These are phyloP conservation scores for Penicillium coffeae DNA, from an alignment of 495 filamentous ascomycete species.

Conservation along the genomic window DNA sequence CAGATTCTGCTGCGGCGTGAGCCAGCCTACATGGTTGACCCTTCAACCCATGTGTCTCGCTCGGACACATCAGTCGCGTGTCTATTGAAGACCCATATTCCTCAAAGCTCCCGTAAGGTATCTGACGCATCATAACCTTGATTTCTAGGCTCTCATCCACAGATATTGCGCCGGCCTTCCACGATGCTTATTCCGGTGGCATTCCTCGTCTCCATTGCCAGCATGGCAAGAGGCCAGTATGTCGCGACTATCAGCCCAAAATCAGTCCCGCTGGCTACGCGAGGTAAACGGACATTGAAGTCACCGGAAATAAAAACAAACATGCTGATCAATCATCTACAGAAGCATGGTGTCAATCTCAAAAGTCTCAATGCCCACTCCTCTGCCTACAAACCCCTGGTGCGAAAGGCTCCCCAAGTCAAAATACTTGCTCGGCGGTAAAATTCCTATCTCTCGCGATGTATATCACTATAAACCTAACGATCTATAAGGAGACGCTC, in stretches of 20 bases:
- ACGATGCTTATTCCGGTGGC: conserved; percentile 19
- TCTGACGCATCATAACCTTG: too few relatives aligned
- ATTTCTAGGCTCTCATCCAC: too few relatives aligned
- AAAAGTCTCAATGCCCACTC: conserved; percentile 66
- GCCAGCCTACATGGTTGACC: too few relatives aligned
- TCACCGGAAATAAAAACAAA: not conserved
- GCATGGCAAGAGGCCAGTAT: conserved; percentile 39
- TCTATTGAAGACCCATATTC: too few relatives aligned
- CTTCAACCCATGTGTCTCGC: too few relatives aligned
- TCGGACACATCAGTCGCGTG: too few relatives aligned
- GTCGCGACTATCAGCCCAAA: conserved; percentile 52
- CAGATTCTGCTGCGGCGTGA: too few relatives aligned
- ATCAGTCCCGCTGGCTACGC: conserved; percentile 47
- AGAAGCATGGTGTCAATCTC: conserved; percentile 68
- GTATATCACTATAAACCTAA: not conserved
- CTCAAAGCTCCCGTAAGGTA: too few relatives aligned
- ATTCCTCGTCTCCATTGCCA: conserved; percentile 25
- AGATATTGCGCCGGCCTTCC: too few relatives aligned
- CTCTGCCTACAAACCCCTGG: conserved; percentile 70
- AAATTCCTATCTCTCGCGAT: conserved; percentile 19
- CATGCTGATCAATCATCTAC: conserved; percentile 1
- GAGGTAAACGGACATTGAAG: conserved; percentile 29
- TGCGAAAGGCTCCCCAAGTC: conserved; percentile 32
- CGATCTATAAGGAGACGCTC: conserved; percentile 52
- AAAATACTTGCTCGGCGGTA: conserved; percentile 72